Evolutionary conservation across 345 rosid genomes (phyloP).

Genomic region (Arabidopsis thaliana): TAIR10.1 NC_003070.9:4963001-4963500

Average conservation of each 20-base stretch:
- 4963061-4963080: conserved; percentile 95
- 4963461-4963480: neutral
- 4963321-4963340: neutral
- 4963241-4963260: conserved; percentile 96
- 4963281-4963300: conserved; percentile 88
- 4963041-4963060: conserved; percentile 20
- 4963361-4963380: neutral
- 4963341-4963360: conserved; percentile 17
- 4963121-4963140: conserved; percentile 98
- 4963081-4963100: conserved; percentile 99
- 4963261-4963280: conserved; percentile 98
- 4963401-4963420: neutral
- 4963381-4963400: neutral
- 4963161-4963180: conserved; percentile 97
- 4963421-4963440: neutral
- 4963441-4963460: conserved; percentile 3
- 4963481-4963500: neutral
- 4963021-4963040: neutral
- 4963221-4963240: conserved; percentile 99
- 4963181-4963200: conserved; percentile 93
- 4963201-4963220: conserved; percentile 99
- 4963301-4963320: neutral
- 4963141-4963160: conserved; percentile 98
- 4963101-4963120: conserved; percentile 95
- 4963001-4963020: conserved; percentile 2